Evolutionary conservation across 1,139 yeast species (phyloP).

Genomic region (Citeromyces hawaiiensis): DNA sequence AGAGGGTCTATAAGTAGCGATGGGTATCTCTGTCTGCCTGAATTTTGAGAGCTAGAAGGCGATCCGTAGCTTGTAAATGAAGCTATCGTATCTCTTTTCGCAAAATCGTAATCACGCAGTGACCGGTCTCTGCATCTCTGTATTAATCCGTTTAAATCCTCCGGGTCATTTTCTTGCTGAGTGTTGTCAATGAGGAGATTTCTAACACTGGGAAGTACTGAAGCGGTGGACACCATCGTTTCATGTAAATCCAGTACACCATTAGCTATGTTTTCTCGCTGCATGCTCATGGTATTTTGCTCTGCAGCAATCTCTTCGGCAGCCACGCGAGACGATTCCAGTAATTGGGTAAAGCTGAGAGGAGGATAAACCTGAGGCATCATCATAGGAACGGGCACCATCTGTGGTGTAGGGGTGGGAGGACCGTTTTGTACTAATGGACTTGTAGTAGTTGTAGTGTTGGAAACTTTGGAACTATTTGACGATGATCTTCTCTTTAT

Average conservation of each 20-base stretch:
- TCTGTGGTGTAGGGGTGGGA: not conserved
- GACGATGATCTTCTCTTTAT: constrained; percentile 50
- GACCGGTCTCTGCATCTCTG: not conserved
- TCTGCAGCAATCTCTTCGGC: not conserved
- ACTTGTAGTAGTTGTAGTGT: not conserved
- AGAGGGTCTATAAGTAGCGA: constrained; percentile 23
- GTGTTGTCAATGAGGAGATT: not conserved
- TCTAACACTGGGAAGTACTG: not conserved
- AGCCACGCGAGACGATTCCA: not conserved
- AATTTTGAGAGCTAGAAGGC: not conserved
- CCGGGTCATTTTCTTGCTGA: not conserved
- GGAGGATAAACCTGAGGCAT: not conserved
- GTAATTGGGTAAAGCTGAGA: not conserved
- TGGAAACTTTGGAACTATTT: not conserved
- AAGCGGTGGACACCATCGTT: not conserved
- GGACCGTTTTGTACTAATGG: not conserved
- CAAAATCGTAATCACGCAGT: not conserved
- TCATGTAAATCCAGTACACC: not conserved
- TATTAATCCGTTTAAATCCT: not conserved
- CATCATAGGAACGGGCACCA: not conserved
- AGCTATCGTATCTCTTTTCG: not conserved
- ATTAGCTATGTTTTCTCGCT: not conserved
- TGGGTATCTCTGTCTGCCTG: constrained; percentile 17
- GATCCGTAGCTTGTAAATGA: not conserved
- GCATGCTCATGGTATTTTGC: not conserved